Conservation (phyloP, 2,329 filamentous ascomycete species). For the Sphaerulina vaccinii region DNA sequence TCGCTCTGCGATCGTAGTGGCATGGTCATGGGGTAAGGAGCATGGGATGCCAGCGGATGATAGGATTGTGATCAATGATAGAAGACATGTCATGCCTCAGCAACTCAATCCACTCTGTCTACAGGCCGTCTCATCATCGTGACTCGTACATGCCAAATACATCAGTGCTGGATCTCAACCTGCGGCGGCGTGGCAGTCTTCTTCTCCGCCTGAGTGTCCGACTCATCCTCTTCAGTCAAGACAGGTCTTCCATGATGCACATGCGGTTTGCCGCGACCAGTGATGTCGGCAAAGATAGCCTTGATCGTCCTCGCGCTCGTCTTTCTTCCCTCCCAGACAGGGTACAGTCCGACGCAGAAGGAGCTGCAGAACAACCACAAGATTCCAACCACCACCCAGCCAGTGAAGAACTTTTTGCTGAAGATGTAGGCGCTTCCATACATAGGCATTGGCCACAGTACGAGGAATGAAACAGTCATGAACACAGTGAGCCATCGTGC, state of each 20-base stretch:
- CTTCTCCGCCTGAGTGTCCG: conserved; percentile 31
- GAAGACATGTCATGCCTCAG: too few relatives aligned
- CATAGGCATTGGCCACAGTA: conserved; percentile 92
- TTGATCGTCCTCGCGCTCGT: conserved; percentile 64
- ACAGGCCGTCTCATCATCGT: background rate
- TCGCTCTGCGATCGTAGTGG: too few relatives aligned
- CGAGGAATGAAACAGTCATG: conserved; percentile 68
- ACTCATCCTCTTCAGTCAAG: conserved; percentile 31
- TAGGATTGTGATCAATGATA: too few relatives aligned
- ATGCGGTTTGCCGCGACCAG: conserved; percentile 36
- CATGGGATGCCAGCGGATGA: too few relatives aligned
- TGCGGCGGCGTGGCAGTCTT: conserved; percentile 32
- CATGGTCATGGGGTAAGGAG: too few relatives aligned
- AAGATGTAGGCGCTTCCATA: conserved; percentile 82
- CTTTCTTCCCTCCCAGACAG: conserved; percentile 72
- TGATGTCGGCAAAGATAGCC: conserved; percentile 62
- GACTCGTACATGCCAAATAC: background rate
- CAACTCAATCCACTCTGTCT: background rate
- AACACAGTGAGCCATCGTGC: conserved; percentile 59
- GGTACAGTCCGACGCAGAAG: conserved; percentile 75
- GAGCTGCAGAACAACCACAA: conserved; percentile 76
- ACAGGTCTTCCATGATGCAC: conserved; percentile 35
- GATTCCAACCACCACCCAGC: conserved; percentile 61
- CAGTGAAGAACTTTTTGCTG: conserved; percentile 69
- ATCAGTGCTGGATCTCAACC: conserved; percentile 23